Base-by-base conservation (phyloP, 1,284 basidiomycete genomes). In the Sporisorium reilianum region DNA sequence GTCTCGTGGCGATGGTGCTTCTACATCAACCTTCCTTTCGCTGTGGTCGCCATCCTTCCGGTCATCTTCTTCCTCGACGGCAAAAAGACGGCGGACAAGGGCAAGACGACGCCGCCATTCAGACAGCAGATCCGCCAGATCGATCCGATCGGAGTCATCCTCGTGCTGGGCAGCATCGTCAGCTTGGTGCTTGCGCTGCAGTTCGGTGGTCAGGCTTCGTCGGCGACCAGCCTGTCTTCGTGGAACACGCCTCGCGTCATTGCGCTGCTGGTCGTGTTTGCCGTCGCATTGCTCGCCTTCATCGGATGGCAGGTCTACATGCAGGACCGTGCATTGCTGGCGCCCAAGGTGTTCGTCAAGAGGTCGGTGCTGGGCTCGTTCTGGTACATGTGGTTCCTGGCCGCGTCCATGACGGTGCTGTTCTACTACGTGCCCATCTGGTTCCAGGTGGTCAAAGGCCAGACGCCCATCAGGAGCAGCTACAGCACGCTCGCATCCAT, bases 131-230 rank as follows among this genome's bases (percentile, higher is more conserved):
- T 57, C 7, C 52, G 34, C 5, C 59, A 52, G 36, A 26, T 69
- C 38, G 60, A 59, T 32, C 55, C 60, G 3, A 26, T 85, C 50
- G 83, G 83, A 10, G 57, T 52, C 18, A 79, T 87, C 55, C 87
- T 87, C 58, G 86, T 85, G 23, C 70, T 87, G 20, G 83, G 85
- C 42, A 73, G 48, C n/a, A 48, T 61, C 36, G 26, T 59, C 30
- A 45, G 45, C 48, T 59, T 68, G 18, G 40, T 59, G 1, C 48
- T 68, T 10, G 65, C 54, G 8, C 12, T 60, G 78, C 26, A 63
- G 20, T 58, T 36, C 28, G 66, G 66, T 25, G 66, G 58, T 4
- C 41, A 53, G 25, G 58, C 51, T 30, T 46, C 42, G 26, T 61
- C 58, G 1, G 16, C 20, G 3, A 20, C 18, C 14, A 28, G n/a